Percentiles rank a stretch among this genome's conserved stretches.
Evolutionary conservation across 208 protist genomes (phyloP).

Genomic region (Trypanosoma congolense): DNA sequence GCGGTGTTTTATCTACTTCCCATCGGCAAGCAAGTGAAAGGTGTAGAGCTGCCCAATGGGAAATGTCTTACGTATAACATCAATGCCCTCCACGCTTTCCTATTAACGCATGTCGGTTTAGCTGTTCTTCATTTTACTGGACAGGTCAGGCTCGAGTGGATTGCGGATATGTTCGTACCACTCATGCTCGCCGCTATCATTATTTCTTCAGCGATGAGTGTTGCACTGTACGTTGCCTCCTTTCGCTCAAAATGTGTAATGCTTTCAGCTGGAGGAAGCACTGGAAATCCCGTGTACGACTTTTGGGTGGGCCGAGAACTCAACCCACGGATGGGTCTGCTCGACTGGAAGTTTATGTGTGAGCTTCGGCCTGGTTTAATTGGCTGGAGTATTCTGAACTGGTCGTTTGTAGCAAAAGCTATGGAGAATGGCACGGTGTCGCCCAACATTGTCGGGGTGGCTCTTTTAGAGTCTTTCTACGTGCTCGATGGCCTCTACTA

Average conservation of each 20-base stretch:
- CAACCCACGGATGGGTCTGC: conserved; percentile 87
- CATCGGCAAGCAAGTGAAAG: conserved; percentile 57
- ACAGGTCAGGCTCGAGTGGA: conserved; percentile 32
- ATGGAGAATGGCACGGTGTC: conserved; percentile 61
- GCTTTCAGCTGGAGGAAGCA: conserved; percentile 77
- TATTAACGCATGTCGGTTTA: conserved; percentile 47
- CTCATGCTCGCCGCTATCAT: conserved; percentile 73
- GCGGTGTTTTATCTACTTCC: conserved; percentile 65
- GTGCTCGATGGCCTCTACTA: conserved; percentile 91
- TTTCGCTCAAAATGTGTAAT: conserved; percentile 57
- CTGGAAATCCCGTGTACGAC: conserved; percentile 89
- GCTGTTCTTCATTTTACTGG: conserved; percentile 37
- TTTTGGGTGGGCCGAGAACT: conserved; percentile 95
- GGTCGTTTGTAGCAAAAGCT: conserved; percentile 80
- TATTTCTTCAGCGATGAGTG: conserved; percentile 62
- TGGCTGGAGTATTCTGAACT: conserved; percentile 92
- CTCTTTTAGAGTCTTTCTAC: conserved; percentile 88
- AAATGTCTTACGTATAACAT: conserved; percentile 69
- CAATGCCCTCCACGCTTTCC: conserved; percentile 77
- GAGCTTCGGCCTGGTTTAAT: conserved; percentile 95
- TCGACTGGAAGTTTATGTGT: conserved; percentile 97
- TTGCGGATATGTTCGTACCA: conserved; percentile 57
- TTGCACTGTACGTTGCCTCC: conserved; percentile 58
- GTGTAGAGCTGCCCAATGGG: conserved; percentile 56
- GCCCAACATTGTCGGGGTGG: conserved; percentile 83